Percentiles rank a stretch among this genome's conserved stretches.
Evolutionary conservation across 805 yeast species (phyloP).

Genomic region (Schwanniomyces polymorphus): DNA sequence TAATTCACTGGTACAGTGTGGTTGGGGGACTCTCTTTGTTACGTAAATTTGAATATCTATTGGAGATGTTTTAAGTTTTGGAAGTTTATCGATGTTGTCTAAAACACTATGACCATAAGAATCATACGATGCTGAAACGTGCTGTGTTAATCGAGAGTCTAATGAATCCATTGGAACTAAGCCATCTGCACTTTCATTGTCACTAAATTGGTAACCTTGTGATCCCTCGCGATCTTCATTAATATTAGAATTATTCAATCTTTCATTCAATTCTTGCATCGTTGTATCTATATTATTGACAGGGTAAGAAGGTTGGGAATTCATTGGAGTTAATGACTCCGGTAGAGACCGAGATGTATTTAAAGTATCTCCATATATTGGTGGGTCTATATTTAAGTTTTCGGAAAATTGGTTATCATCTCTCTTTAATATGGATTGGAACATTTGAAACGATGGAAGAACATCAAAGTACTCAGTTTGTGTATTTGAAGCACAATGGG

Average conservation of each 20-base stretch:
- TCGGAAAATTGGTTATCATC: constrained; percentile 40
- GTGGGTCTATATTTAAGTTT: constrained; percentile 30
- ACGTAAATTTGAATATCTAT: constrained; percentile 49
- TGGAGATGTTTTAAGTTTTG: constrained; percentile 42
- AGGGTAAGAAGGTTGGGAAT: constrained; percentile 1
- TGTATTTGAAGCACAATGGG: constrained; percentile 24
- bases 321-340: constrained; percentile 10
- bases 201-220: constrained; percentile 14
- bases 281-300: constrained; percentile 5
- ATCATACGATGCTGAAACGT: constrained; percentile 11
- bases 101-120: constrained; percentile 47
- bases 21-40: constrained; percentile 52
- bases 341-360: constrained; percentile 31
- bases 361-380: constrained; percentile 34
- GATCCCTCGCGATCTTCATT: constrained; percentile 11
- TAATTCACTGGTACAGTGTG: constrained; percentile 37
- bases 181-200: constrained; percentile 11
- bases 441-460: constrained; percentile 70
- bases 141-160: background rate
- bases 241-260: constrained; percentile 10
- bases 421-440: constrained; percentile 49
- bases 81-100: constrained; percentile 52
- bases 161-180: background rate
- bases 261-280: constrained; percentile 5
- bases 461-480: constrained; percentile 51